phyloP scores from a whole-genome alignment of 805 yeast species.

The Myxozyma neotropica region DNA sequence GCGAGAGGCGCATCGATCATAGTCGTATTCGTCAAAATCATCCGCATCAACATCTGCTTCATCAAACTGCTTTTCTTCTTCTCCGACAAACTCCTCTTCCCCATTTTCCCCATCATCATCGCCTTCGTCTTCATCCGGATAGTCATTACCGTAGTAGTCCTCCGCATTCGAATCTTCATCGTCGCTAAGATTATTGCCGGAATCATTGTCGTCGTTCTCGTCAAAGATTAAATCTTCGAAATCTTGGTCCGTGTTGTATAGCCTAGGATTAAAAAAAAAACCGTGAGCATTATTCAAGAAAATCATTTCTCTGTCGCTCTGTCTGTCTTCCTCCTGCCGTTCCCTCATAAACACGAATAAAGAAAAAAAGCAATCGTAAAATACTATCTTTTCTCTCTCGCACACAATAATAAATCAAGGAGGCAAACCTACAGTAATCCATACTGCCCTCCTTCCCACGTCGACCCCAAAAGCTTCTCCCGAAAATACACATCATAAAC shows the following conservation, averaged over 20 bases:
- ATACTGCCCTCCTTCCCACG: slow-evolving; percentile 33
- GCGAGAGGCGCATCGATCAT: slow-evolving; percentile 19
- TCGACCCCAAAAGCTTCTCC: slow-evolving; percentile 47
- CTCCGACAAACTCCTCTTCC: slow-evolving; percentile 40
- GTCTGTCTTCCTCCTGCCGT: not conserved
- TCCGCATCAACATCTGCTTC: slow-evolving; percentile 40
- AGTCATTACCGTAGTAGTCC: slow-evolving; percentile 87
- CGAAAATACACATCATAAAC: slow-evolving; percentile 89
- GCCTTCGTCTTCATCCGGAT: slow-evolving; percentile 81
- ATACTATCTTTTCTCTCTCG: not conserved
- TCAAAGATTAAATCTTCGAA: slow-evolving; percentile 26
- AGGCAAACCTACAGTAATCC: slow-evolving; percentile 33
- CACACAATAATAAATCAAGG: not conserved
- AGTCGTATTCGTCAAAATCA: slow-evolving; percentile 29
- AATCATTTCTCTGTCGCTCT: too few relatives aligned
- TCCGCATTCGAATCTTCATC: slow-evolving; percentile 65
- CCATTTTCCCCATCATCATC: slow-evolving; percentile 43
- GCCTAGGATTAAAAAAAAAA: slow-evolving; percentile 14
- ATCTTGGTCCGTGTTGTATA: slow-evolving; percentile 15
- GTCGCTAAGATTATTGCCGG: slow-evolving; percentile 33
- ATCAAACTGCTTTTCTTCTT: slow-evolving; percentile 45
- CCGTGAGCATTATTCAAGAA: not conserved
- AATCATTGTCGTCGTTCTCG: slow-evolving; percentile 22
- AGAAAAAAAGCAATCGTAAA: not conserved
- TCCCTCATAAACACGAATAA: not conserved